Conservation (phyloP, 345 rosid genomes). For the Syzygium jambos region DNA sequence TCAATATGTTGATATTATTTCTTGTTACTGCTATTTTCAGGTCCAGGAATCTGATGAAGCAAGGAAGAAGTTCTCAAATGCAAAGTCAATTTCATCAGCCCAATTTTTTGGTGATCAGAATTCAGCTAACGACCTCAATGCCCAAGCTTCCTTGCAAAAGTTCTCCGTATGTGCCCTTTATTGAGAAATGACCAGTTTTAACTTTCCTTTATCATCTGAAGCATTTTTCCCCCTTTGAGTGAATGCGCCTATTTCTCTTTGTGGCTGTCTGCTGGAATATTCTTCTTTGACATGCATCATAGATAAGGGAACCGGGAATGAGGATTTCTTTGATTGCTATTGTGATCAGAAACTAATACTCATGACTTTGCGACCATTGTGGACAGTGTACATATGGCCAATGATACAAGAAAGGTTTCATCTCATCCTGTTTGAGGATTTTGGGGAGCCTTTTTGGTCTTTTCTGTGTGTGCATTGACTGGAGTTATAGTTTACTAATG, state of each 20-base stretch:
- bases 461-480: neutral
- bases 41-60: slow-evolving; percentile 94
- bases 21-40: slow-evolving; percentile 22
- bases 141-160: slow-evolving; percentile 81
- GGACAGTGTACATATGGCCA: neutral
- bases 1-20: neutral
- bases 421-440: neutral
- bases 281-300: neutral
- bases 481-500: neutral
- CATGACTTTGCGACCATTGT: neutral
- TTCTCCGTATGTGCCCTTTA: slow-evolving; percentile 58
- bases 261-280: neutral
- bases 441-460: neutral
- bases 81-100: slow-evolving; percentile 95
- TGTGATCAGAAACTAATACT: neutral
- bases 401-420: neutral
- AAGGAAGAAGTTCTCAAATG: slow-evolving; percentile 88
- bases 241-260: neutral
- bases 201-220: neutral
- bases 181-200: neutral
- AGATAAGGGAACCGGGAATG: neutral
- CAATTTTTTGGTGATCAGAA: slow-evolving; percentile 77
- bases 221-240: neutral
- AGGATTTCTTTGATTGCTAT: neutral
- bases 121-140: slow-evolving; percentile 43